Evolutionary conservation across 2,329 filamentous ascomycete species (phyloP), one percentile per base, ranked within the genome.

Genomic region (Metarhizium anisopliae): DNA sequence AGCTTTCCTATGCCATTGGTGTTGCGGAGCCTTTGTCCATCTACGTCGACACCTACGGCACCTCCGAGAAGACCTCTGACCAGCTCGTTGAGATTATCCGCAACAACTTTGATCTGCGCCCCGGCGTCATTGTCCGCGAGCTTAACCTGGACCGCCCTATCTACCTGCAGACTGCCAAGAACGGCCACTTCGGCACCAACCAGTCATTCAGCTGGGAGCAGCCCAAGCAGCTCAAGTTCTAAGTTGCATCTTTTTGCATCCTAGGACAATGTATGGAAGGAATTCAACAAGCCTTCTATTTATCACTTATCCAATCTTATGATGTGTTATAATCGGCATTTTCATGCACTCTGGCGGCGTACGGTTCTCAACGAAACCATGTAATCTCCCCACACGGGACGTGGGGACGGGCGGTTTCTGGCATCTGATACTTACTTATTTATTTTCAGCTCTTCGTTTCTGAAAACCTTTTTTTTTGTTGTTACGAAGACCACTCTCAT

Each of bases 1-100:
- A 99, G 84, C 88, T 99, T 66, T 97, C 93, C 55, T 99, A 99
- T 81, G 94, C 94, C 78, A 99, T 99, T 70, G 94, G 94, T 85
- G 92, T 99, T 61, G 86, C 94, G 36, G 94, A 99, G 84, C 94
- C 94, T 63, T 89, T 96, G 59, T 97, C 94, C 66, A 87, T 99
- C 79, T 96, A 95, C 75, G 92, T 99, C 67, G 94, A 99, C 77
- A 88, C 89, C 63, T 99, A 99, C 80, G 94, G 94, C 71, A 99
- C 94, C 68, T 96, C 91, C 3, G 77, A 85, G 64, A 94, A 89
- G 85, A 81, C 83, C 64, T 95, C 91, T 8, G 89, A 95, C 57
- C 89, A 99, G 82, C 86, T 99, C 54, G 94, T 97, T 67, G 76
- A 91, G 74, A 96, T 99, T 75, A 92, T 99, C 79, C 83, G 83